phyloP scores from a whole-genome alignment of 805 yeast genomes.

The Kodamaea hsintzibuensis region DNA sequence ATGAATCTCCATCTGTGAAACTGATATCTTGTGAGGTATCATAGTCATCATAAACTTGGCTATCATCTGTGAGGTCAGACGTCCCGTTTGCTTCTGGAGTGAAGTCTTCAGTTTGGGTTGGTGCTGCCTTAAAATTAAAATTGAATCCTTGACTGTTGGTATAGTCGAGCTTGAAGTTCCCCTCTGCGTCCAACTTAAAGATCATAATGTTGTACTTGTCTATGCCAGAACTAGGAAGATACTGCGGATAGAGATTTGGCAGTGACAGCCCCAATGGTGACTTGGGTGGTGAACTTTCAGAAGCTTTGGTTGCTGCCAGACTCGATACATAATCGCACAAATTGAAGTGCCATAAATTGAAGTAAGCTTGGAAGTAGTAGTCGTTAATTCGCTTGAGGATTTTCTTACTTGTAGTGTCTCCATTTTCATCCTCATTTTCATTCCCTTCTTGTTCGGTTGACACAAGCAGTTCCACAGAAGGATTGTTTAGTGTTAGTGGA shows the following conservation, averaged over 20 bases:
- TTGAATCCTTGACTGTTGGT: constrained; percentile 63
- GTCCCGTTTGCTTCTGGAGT: constrained; percentile 1
- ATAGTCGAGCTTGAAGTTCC: constrained; percentile 50
- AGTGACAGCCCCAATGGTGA: constrained; percentile 1
- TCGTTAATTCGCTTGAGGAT: constrained; percentile 56
- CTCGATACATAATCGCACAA: constrained; percentile 52
- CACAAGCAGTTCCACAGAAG: constrained; percentile 13
- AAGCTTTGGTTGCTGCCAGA: background rate
- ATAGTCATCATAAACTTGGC: constrained; percentile 2
- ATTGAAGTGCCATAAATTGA: constrained; percentile 77
- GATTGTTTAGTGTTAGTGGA: constrained; percentile 33
- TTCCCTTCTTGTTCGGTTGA: constrained; percentile 4
- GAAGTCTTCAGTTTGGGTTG: background rate
- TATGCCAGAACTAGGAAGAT: background rate
- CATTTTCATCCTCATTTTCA: constrained; percentile 11
- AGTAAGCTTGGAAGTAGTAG: constrained; percentile 61
- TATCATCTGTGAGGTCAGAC: background rate
- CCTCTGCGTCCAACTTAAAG: constrained; percentile 42
- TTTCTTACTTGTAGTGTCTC: constrained; percentile 35
- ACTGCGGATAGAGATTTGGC: background rate
- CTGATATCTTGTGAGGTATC: constrained; percentile 5
- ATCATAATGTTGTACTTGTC: constrained; percentile 44
- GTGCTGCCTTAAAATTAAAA: constrained; percentile 47
- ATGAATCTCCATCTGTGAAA: background rate
- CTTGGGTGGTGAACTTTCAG: background rate